Percentiles rank a stretch among this genome's conserved stretches.
Evolutionary conservation across 2,329 filamentous ascomycete species (phyloP).

Genomic region (Verticillium tricorpus): DNA sequence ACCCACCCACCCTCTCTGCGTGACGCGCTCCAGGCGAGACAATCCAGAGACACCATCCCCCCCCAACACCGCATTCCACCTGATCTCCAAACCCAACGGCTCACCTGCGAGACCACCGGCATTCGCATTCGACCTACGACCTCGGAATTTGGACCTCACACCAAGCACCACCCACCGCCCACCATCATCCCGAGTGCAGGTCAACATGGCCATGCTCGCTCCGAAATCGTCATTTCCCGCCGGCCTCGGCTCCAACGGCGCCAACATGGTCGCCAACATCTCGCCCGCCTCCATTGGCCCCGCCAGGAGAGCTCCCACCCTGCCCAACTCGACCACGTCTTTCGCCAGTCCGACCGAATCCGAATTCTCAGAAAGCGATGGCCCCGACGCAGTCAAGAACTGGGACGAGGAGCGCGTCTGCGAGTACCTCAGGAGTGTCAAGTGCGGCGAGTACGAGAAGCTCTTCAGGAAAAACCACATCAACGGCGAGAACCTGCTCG

Average conservation of each 20-base stretch:
- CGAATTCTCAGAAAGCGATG: slow-evolving; percentile 75
- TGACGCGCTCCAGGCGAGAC: slow-evolving; percentile 13
- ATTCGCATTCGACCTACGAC: not conserved
- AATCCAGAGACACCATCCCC: slow-evolving; percentile 11
- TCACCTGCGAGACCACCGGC: not conserved
- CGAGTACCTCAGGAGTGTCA: slow-evolving; percentile 86
- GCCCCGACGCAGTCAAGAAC: slow-evolving; percentile 69
- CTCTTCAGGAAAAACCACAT: slow-evolving; percentile 91
- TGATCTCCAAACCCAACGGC: not conserved
- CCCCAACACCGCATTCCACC: not conserved
- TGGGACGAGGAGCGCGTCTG: slow-evolving; percentile 93
- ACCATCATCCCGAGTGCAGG: not conserved
- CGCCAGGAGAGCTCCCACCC: slow-evolving; percentile 45
- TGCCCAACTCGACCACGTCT: slow-evolving; percentile 43
- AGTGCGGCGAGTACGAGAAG: slow-evolving; percentile 90
- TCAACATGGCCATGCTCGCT: slow-evolving; percentile 70
- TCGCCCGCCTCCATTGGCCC: slow-evolving; percentile 46
- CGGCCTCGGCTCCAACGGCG: slow-evolving; percentile 42
- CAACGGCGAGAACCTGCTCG: slow-evolving; percentile 92
- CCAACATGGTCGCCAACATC: slow-evolving; percentile 34
- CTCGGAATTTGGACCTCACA: slow-evolving; percentile 1
- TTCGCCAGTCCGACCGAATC: slow-evolving; percentile 86
- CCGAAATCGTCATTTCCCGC: slow-evolving; percentile 67
- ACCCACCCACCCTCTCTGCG: not conserved
- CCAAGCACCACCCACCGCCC: not conserved